Evolutionary conservation across 257 asterid species (phyloP).

Genomic region (Salvia miltiorrhiza): DNA sequence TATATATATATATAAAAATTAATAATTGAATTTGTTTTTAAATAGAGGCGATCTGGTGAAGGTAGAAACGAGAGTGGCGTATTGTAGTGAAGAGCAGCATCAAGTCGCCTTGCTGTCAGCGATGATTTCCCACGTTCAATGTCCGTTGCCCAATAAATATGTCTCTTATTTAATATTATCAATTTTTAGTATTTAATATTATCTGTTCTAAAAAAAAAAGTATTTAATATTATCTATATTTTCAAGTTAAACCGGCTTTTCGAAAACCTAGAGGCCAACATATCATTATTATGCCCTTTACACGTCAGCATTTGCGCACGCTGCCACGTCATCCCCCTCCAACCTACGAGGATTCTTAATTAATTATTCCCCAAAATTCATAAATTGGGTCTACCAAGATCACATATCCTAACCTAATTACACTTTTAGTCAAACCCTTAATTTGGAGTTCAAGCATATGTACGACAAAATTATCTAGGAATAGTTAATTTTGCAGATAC

Average conservation of each 20-base stretch:
- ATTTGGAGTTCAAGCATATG: too few relatives aligned
- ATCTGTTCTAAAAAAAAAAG: too few relatives aligned
- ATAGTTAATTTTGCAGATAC: too few relatives aligned
- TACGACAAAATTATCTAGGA: too few relatives aligned
- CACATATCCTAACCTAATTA: not conserved
- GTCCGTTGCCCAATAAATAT: not conserved
- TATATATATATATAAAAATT: too few relatives aligned
- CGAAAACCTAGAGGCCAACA: conserved; percentile 21
- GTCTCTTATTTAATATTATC: not conserved
- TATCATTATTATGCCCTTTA: not conserved
- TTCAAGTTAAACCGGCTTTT: conserved; percentile 11
- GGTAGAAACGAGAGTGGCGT: not conserved
- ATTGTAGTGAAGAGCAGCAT: not conserved
- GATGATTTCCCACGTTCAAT: not conserved
- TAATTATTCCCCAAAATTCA: not conserved
- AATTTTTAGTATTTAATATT: not conserved
- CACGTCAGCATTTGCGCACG: conserved; percentile 14
- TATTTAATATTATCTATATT: not conserved
- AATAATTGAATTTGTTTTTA: too few relatives aligned
- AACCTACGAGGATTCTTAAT: not conserved
- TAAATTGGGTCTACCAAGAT: not conserved
- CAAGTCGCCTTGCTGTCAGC: conserved; percentile 23
- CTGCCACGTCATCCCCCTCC: conserved; percentile 5
- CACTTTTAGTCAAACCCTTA: too few relatives aligned
- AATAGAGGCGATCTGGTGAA: not conserved